phyloP scores from a whole-genome alignment of 2,329 filamentous ascomycete genomes.

The Macrophomina tecta region DNA sequence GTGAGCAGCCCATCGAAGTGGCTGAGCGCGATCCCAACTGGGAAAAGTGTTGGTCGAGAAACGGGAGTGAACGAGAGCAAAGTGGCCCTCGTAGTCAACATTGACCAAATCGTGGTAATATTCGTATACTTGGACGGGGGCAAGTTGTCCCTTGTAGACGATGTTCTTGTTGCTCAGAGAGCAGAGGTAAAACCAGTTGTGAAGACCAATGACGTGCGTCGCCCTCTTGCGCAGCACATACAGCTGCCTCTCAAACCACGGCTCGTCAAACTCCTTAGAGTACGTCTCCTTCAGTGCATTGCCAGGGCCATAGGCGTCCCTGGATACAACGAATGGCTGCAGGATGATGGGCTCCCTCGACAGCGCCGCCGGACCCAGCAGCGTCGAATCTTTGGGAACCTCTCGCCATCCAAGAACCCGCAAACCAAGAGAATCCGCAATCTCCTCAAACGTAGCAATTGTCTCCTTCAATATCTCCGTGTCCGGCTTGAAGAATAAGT shows the following conservation, averaged over 20 bases:
- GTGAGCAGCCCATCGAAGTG: slow-evolving; percentile 94
- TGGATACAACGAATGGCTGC: slow-evolving; percentile 92
- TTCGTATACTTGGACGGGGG: slow-evolving; percentile 93
- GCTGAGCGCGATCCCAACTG: slow-evolving; percentile 97
- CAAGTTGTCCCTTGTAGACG: slow-evolving; percentile 96
- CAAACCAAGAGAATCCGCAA: slow-evolving; percentile 85
- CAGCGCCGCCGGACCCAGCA: slow-evolving; percentile 89
- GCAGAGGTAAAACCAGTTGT: slow-evolving; percentile 99
- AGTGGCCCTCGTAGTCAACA: slow-evolving; percentile 96
- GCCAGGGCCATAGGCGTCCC: slow-evolving; percentile 82
- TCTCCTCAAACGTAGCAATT: slow-evolving; percentile 90
- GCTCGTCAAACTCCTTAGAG: slow-evolving; percentile 79
- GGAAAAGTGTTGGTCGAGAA: slow-evolving; percentile 99
- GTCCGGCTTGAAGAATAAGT: slow-evolving; percentile 98
- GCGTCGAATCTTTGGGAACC: slow-evolving; percentile 89
- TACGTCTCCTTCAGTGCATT: slow-evolving; percentile 80
- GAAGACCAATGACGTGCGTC: slow-evolving; percentile 90
- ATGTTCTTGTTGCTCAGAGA: slow-evolving; percentile 98
- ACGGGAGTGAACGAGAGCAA: slow-evolving; percentile 93
- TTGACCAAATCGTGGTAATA: slow-evolving; percentile 98
- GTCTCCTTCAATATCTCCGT: slow-evolving; percentile 88
- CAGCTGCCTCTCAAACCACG: slow-evolving; percentile 88
- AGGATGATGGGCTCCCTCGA: slow-evolving; percentile 95
- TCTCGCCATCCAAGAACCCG: slow-evolving; percentile 95
- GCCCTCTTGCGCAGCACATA: slow-evolving; percentile 94